A percentile compares a stretch with the other conserved stretches of the same genome.
These are phyloP conservation scores for Saussurea involucrata DNA, from an alignment of 129 eudicot species.

Conservation along the genomic window DNA sequence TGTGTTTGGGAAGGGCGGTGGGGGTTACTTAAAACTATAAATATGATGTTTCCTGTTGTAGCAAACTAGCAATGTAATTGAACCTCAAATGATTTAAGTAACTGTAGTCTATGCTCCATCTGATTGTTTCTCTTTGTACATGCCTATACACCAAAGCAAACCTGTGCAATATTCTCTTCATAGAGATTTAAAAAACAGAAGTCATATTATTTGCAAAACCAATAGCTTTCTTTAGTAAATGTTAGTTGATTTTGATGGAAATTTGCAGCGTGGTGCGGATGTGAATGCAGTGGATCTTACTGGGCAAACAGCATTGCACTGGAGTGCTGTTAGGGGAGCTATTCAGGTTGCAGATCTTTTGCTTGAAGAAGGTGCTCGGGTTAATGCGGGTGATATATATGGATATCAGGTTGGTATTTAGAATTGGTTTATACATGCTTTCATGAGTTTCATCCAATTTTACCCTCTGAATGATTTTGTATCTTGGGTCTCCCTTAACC, in stretches of 20 bases:
- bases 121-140: background rate
- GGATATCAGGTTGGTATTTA: slow-evolving; percentile 85
- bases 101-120: background rate
- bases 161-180: slow-evolving; percentile 1
- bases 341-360: slow-evolving; percentile 86
- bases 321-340: slow-evolving; percentile 99
- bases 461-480: too few relatives aligned
- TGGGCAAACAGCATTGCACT: slow-evolving; percentile 95
- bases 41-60: background rate
- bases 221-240: background rate
- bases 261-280: slow-evolving; percentile 87
- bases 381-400: slow-evolving; percentile 68
- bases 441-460: background rate
- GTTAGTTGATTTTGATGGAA: slow-evolving; percentile 6
- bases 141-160: background rate
- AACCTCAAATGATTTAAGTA: background rate
- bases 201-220: background rate
- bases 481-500: too few relatives aligned
- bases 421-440: slow-evolving; percentile 13
- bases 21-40: background rate
- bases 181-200: slow-evolving; percentile 2
- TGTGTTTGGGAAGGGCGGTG: background rate
- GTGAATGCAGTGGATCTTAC: slow-evolving; percentile 88
- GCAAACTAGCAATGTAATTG: background rate
- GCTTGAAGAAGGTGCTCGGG: slow-evolving; percentile 92